Percentiles rank a stretch among this genome's conserved stretches.
phyloP scores from a whole-genome alignment of 495 filamentous ascomycete species.

The Penicillium angulare region DNA sequence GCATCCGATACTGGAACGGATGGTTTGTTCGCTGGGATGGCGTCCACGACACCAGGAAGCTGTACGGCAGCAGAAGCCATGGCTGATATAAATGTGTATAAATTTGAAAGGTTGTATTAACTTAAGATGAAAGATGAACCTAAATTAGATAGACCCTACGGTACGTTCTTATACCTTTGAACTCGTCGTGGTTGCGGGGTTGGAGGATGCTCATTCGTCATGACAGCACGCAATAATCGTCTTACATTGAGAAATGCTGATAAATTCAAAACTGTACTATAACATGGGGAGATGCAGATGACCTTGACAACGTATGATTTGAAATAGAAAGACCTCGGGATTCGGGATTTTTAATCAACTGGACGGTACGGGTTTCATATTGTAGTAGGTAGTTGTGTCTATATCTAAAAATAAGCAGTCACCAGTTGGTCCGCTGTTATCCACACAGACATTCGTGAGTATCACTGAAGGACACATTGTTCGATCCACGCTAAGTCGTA shows the following conservation, averaged over 20 bases:
- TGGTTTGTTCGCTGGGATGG: slow-evolving; percentile 18
- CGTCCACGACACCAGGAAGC: slow-evolving; percentile 11
- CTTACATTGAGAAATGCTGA: slow-evolving; percentile 27
- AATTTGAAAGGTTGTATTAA: too few species aligned
- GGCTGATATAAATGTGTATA: neutral
- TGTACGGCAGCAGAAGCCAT: slow-evolving; percentile 47
- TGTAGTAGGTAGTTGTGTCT: too few species aligned
- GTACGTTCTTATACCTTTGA: slow-evolving; percentile 10
- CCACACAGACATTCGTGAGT: too few species aligned
- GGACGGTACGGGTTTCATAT: too few species aligned
- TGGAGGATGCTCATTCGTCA: slow-evolving; percentile 29
- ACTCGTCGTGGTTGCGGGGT: slow-evolving; percentile 22
- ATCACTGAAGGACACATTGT: too few species aligned
- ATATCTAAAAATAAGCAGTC: too few species aligned
- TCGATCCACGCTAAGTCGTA: too few species aligned
- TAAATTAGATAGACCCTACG: neutral
- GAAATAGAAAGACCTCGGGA: too few species aligned
- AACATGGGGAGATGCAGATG: neutral
- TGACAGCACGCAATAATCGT: slow-evolving; percentile 35
- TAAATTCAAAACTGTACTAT: slow-evolving; percentile 15
- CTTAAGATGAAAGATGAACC: neutral
- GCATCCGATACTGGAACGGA: slow-evolving; percentile 16
- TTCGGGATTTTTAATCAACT: too few species aligned
- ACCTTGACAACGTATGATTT: too few species aligned
- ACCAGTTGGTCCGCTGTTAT: too few species aligned